These are phyloP conservation scores for Pyrenophora teres DNA, from an alignment of 2,329 filamentous ascomycete genomes.

Conservation along the genomic window DNA sequence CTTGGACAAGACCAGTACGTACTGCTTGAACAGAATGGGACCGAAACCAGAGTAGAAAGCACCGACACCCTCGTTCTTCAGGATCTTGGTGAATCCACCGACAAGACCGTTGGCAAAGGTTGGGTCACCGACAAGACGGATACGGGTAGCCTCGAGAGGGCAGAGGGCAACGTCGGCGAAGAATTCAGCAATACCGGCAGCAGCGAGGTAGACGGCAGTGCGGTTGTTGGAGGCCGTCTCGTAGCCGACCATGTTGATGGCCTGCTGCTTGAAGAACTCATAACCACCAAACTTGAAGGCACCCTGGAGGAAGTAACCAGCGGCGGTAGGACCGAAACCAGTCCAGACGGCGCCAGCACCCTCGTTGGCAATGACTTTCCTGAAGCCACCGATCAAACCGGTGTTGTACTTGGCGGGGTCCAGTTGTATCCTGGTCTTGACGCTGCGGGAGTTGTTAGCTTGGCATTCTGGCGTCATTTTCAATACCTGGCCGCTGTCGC, in stretches of 20 bases:
- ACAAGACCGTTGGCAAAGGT: constrained; percentile 81
- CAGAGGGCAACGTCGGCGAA: constrained; percentile 81
- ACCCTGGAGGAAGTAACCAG: constrained; percentile 93
- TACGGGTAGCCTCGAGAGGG: constrained; percentile 91
- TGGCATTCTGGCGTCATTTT: constrained; percentile 26
- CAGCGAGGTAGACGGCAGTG: constrained; percentile 78
- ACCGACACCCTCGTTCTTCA: constrained; percentile 78
- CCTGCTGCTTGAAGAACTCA: constrained; percentile 95
- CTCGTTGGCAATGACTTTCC: constrained; percentile 76
- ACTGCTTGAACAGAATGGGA: constrained; percentile 53
- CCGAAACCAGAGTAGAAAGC: constrained; percentile 93
- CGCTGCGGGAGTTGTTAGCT: constrained; percentile 58
- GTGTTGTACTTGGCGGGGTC: constrained; percentile 88
- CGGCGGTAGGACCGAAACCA: constrained; percentile 81
- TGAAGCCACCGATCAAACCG: constrained; percentile 84
- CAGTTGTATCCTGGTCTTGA: constrained; percentile 96
- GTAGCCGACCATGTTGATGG: constrained; percentile 77
- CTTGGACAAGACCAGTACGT: constrained; percentile 16
- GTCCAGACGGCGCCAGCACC: constrained; percentile 85
- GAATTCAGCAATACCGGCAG: constrained; percentile 65
- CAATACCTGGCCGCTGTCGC: constrained; percentile 12
- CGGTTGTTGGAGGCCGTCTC: constrained; percentile 72
- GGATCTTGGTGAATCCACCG: constrained; percentile 80
- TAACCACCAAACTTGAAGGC: constrained; percentile 94
- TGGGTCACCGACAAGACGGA: constrained; percentile 87